Base-by-base conservation (phyloP, 495 filamentous ascomycete genomes). In the Lasiosphaeris hirsuta region DNA sequence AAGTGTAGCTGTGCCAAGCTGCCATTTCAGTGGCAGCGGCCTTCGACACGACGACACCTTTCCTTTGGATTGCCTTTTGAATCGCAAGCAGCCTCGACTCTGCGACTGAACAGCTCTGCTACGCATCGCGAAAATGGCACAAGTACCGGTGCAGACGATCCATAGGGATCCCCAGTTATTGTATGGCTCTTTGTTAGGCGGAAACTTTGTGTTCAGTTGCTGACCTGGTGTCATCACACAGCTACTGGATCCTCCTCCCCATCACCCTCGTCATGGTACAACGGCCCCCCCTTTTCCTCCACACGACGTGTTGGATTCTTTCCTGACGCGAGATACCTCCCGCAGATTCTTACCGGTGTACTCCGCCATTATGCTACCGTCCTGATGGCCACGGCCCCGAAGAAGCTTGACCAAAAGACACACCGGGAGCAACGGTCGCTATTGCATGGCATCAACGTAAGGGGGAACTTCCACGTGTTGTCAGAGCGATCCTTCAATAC, bases 141-240 rank as follows among this genome's bases (percentile, higher is more conserved):
- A 92, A 78, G 81, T 89, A 61, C 81, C 88, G 58, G 84, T 88
- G 61, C 94, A 98, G 78, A 92, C 91, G 75, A 97, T 98, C 86
- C 89, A 94, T 78, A 77, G 94, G 82, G 94, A 98, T 92, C 95
- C 94, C 63, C 93, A 96, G 71, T 82, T 98, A 59, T 96, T 97
- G 94, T 97, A 82, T 65, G 51, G 46, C 17, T n/a, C 45, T 30
- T 10, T 10, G 14, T 30, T 30, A 5, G 23, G 23, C 23, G 23
- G 35, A 15, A 11, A 30, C 13, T 17, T 8, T 10, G 9, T 18
- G 9, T 35, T 7, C 2, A 43, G 58, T 53, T 30, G 48, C 51
- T 54, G 56, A 44, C 50, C 55, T 19, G 36, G 35, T 41, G 17
- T 19, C 39, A 9, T 10, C 38, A 11, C 11, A 52, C 54, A 97